These are phyloP conservation scores for Ophiognomonia clavigignenti-juglandacearum DNA, from an alignment of 2,329 filamentous ascomycete species.

Conservation along the genomic window DNA sequence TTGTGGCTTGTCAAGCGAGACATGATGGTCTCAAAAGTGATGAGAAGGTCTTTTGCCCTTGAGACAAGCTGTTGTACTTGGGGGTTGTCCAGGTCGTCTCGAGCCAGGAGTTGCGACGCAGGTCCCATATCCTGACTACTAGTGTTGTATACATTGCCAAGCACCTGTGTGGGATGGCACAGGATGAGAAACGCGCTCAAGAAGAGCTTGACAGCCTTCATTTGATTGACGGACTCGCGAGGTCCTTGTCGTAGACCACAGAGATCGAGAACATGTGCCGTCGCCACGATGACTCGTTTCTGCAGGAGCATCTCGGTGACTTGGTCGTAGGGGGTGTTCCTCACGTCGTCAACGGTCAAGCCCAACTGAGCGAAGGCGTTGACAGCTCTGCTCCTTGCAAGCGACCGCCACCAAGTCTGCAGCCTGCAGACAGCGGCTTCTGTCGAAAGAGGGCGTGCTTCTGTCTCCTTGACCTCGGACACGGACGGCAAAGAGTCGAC, in stretches of 20 bases:
- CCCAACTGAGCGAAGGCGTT: constrained; percentile 61
- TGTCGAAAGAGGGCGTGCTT: constrained; percentile 41
- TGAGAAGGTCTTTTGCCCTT: constrained; percentile 72
- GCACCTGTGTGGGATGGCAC: constrained; percentile 71
- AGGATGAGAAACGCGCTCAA: constrained; percentile 76
- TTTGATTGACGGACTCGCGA: constrained; percentile 58
- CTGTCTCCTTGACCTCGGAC: constrained; percentile 46
- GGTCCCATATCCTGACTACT: constrained; percentile 52
- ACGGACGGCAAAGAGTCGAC: constrained; percentile 42
- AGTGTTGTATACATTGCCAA: constrained; percentile 64
- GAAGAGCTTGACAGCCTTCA: constrained; percentile 69
- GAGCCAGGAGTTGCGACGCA: constrained; percentile 38
- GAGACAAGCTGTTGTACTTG: constrained; percentile 67
- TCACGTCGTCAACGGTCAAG: constrained; percentile 65
- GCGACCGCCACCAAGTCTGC: constrained; percentile 65
- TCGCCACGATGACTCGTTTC: constrained; percentile 59
- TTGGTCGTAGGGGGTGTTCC: constrained; percentile 68
- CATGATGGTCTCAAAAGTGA: constrained; percentile 71
- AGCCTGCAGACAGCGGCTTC: constrained; percentile 62
- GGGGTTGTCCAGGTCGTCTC: constrained; percentile 54
- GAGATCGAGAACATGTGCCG: constrained; percentile 62
- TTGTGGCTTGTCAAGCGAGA: constrained; percentile 62
- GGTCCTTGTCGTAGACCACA: constrained; percentile 66
- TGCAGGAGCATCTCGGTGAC: constrained; percentile 65
- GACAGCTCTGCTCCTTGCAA: constrained; percentile 54